Evolutionary conservation across 768 basidiomycete species (phyloP), one percentile per base, ranked within the genome.

Genomic region (Cystofilobasidium macerans): DNA sequence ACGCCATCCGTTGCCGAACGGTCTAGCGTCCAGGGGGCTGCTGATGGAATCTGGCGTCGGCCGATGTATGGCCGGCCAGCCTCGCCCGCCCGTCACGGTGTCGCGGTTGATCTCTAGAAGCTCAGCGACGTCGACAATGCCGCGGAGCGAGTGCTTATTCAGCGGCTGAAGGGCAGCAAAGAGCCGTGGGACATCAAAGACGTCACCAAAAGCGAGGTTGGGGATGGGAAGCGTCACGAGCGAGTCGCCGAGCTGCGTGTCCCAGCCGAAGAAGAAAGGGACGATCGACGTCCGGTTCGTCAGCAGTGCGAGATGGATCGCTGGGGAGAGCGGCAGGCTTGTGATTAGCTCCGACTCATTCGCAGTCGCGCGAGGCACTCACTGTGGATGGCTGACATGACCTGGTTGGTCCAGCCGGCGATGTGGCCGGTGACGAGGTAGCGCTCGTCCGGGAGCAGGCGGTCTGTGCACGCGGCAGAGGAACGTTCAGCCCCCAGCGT

Each of bases 321-420:
- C 51, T 54, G 14, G 11, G 2, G 51, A n/a, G n/a, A n/a, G n/a
- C n/a, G n/a, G n/a, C n/a, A n/a, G n/a, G n/a, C 11, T 20, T 13
- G 45, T 24, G 45, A 47, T 20, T 20, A 42, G 45, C 22, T n/a
- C 4, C 4, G 45, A 47, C n/a, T n/a, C n/a, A n/a, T n/a, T n/a
- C n/a, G n/a, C 22, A 47, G 45, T 12, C 12, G 12, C 42, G 20
- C 7, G 13, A 26, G 28, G 48, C 7, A 54, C 28, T 11, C n/a
- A 54, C 51, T 32, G 51, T 54, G 28, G 4, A 54, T 20, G 28
- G 51, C 2, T 2, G 28, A 18, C 51, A 54, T 54, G 51, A 54
- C 51, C 51, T 54, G 51, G 51, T 54, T 54, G 28, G 51, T 54
- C 51, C 51, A 54, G 26, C 51, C 51, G 13, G 28, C 30, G 28